Conservation (phyloP, 768 basidiomycete genomes). For the Lanmaoa rubissima region DNA sequence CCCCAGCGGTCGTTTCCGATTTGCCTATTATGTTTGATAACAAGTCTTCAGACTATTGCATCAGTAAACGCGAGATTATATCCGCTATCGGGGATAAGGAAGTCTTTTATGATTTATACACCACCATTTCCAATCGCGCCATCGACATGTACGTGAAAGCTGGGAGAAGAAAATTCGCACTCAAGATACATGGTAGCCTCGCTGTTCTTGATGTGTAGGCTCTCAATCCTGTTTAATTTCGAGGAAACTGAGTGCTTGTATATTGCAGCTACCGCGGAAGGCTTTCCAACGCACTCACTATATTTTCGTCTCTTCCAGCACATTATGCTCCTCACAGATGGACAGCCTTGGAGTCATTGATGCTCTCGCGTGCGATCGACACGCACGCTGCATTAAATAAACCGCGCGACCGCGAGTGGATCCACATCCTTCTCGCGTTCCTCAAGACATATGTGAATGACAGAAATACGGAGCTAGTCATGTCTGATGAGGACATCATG, state of each 20-base stretch:
- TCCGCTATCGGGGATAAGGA: conserved; percentile 53
- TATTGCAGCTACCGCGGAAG: conserved; percentile 62
- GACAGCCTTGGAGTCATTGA: conserved; percentile 76
- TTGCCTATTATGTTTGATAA: conserved; percentile 21
- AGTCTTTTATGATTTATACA: conserved; percentile 77
- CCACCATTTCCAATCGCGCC: conserved; percentile 70
- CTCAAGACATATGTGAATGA: conserved; percentile 66
- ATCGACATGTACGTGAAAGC: conserved; percentile 83
- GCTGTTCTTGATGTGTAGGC: conserved; percentile 89
- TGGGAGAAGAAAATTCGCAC: conserved; percentile 81
- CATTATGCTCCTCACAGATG: conserved; percentile 83
- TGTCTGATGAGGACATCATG: conserved; percentile 49
- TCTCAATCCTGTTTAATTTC: neutral
- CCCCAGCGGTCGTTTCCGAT: conserved; percentile 7
- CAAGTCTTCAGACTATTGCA: conserved; percentile 28
- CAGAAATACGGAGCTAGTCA: conserved; percentile 49
- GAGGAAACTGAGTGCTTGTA: conserved; percentile 7
- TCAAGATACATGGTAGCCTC: conserved; percentile 80
- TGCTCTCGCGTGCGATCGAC: conserved; percentile 72
- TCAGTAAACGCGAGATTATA: conserved; percentile 63
- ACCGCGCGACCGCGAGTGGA: conserved; percentile 73
- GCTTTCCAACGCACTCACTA: conserved; percentile 58
- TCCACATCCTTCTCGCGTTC: conserved; percentile 73
- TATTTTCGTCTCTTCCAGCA: conserved; percentile 78
- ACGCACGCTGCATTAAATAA: conserved; percentile 58